Base-by-base conservation (phyloP, 225 moss, liverwort and hornwort genomes). In the Bryum argenteum region DNA sequence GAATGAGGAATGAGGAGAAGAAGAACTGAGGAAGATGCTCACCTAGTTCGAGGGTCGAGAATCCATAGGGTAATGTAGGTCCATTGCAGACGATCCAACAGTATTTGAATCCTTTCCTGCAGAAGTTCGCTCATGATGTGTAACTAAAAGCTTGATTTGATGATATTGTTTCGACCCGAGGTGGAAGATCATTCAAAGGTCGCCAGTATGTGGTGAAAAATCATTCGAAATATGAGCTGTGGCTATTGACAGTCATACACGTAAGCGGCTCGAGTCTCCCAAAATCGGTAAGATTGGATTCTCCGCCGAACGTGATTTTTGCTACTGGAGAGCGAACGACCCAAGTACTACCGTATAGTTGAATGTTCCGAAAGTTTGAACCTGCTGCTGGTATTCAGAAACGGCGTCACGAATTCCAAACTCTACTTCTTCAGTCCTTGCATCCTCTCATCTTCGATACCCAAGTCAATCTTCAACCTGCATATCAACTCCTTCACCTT, bases 61-160 rank as follows among this genome's bases (percentile, higher is more conserved):
- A 61, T 80, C 89, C 89, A 89, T 20, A 84, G 63, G 51, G 82
- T 77, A 52, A 60, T 72, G 71, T 88, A 90, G 20, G 88, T 73
- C 92, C 92, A 92, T 26, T 59, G 65, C 68, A 90, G 78, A 18
- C 84, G 74, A 14, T 79, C 77, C 45, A 92, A 57, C 51, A 92
- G 52, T 54, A 83, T 83, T 61, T 21, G 71, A 77, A 92, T 73
- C 65, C 78, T 80, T 63, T 76, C 74, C 63, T 75, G 66, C 67
- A 84, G 39, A 45, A 75, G 67, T 11, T 70, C 70, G 54, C 48
- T 74, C 81, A 81, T 77, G 47, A 20, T 73, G 20, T 12, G 14
- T 20, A 47, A 61, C 54, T n/a, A n/a, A n/a, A n/a, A n/a, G n/a
- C n/a, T n/a, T n/a, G n/a, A 9, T 33, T 7, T 33, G 21, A 47